Conservation (phyloP, 306 rosid species). For the Prunus salicina region DNA sequence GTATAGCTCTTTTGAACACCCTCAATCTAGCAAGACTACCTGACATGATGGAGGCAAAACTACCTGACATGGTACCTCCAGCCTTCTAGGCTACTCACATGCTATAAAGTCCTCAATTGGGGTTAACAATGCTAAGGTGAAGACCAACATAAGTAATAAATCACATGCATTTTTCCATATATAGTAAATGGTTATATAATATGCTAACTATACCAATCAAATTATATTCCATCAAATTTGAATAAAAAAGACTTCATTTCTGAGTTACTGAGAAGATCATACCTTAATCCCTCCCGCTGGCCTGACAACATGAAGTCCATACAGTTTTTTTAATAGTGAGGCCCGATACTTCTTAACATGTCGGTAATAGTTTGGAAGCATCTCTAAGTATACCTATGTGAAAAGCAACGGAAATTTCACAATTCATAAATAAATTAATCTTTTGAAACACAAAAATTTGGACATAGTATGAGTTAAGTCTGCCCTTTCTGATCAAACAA, state of each 20-base stretch:
- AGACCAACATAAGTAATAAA: too few species aligned
- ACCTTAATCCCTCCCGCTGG: constrained; percentile 47
- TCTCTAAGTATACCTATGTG: constrained; percentile 32
- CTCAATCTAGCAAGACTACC: not conserved
- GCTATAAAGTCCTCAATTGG: too few species aligned
- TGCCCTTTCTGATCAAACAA: not conserved
- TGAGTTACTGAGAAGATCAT: not conserved
- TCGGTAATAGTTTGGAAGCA: constrained; percentile 43
- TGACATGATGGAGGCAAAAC: too few species aligned
- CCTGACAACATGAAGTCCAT: constrained; percentile 43
- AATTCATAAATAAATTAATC: not conserved
- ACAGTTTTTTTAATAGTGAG: constrained; percentile 34
- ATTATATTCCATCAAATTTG: not conserved
- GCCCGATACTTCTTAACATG: constrained; percentile 30
- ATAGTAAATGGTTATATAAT: not conserved
- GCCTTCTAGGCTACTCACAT: too few species aligned
- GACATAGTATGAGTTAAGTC: not conserved
- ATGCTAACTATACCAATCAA: not conserved
- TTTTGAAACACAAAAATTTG: not conserved
- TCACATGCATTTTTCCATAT: not conserved
- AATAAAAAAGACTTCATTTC: not conserved
- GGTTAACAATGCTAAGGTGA: too few species aligned
- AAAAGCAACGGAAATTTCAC: not conserved
- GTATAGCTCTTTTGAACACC: not conserved
- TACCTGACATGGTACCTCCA: too few species aligned